phyloP scores from a whole-genome alignment of 1,139 yeast species.

The Keqinozyma sinolaborantium region DNA sequence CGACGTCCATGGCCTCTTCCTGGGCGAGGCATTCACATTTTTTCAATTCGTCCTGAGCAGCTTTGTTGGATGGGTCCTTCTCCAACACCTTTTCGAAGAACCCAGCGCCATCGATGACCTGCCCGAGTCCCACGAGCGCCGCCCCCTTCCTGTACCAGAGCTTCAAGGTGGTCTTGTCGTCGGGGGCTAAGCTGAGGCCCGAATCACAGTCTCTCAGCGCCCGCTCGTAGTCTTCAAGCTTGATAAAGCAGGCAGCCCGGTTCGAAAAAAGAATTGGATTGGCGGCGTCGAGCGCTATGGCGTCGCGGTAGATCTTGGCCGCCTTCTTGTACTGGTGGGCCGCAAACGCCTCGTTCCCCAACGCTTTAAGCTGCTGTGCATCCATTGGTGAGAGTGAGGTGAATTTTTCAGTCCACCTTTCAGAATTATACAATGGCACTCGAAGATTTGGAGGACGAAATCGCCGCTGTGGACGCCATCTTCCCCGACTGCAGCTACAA shows the following conservation, averaged over 20 bases:
- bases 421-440: constrained; percentile 23
- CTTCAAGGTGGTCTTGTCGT: constrained; percentile 38
- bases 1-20: constrained; percentile 3
- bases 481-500: constrained; percentile 55
- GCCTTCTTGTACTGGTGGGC: constrained; percentile 54
- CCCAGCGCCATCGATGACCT: constrained; percentile 25
- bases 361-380: constrained; percentile 27
- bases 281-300: constrained; percentile 51
- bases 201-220: constrained; percentile 60
- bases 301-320: constrained; percentile 58
- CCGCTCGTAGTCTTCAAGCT: constrained; percentile 48
- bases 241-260: constrained; percentile 70
- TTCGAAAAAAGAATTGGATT: constrained; percentile 74
- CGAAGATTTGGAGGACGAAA: constrained; percentile 71
- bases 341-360: constrained; percentile 70
- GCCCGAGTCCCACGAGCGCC: constrained; percentile 36
- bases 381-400: constrained; percentile 1
- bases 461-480: constrained; percentile 84
- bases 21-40: constrained; percentile 8
- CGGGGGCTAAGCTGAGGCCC: constrained; percentile 46
- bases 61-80: constrained; percentile 42
- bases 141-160: constrained; percentile 55
- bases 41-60: constrained; percentile 26
- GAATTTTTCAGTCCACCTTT: not conserved
- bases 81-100: constrained; percentile 40